A percentile compares a stretch with the other conserved stretches of the same genome.
phyloP scores from a whole-genome alignment of 108 stramenopile species.

The Cylindrotheca fusiformis region DNA sequence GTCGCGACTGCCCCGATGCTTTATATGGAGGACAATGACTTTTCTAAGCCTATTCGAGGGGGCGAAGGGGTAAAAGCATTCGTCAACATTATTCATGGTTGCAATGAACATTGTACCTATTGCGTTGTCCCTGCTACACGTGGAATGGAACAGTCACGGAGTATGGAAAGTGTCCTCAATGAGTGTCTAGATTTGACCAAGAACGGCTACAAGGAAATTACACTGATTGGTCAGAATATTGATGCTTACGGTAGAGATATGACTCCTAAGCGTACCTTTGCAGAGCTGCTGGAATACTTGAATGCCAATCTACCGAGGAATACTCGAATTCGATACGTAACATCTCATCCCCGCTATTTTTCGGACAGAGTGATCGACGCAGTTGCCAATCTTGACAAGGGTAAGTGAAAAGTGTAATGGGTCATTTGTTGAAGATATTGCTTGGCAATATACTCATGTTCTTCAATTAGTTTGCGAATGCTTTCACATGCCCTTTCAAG shows the following conservation, averaged over 20 bases:
- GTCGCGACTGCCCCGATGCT: constrained; percentile 69
- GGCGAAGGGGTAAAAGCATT: constrained; percentile 66
- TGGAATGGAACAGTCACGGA: constrained; percentile 90
- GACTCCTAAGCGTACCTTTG: constrained; percentile 82
- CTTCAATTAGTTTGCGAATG: constrained; percentile 60
- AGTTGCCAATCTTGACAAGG: constrained; percentile 73
- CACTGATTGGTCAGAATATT: constrained; percentile 94
- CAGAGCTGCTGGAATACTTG: constrained; percentile 79
- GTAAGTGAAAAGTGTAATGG: not conserved
- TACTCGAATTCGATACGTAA: constrained; percentile 86
- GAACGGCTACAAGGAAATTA: constrained; percentile 84
- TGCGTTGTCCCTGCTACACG: constrained; percentile 88
- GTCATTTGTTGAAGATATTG: too few relatives aligned
- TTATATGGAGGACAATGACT: constrained; percentile 40
- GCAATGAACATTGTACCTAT: constrained; percentile 90
- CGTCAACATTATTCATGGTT: constrained; percentile 88
- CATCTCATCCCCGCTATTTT: constrained; percentile 92
- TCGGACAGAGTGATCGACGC: constrained; percentile 89
- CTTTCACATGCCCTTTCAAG: constrained; percentile 92
- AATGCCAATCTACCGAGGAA: constrained; percentile 53
- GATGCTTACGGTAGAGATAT: constrained; percentile 94
- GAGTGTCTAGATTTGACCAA: constrained; percentile 68
- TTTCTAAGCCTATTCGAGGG: constrained; percentile 55
- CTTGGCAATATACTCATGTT: not conserved
- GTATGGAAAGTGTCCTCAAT: constrained; percentile 77